phyloP scores from a whole-genome alignment of 78 protist genomes.

The Dictyostelium citrinum region DNA sequence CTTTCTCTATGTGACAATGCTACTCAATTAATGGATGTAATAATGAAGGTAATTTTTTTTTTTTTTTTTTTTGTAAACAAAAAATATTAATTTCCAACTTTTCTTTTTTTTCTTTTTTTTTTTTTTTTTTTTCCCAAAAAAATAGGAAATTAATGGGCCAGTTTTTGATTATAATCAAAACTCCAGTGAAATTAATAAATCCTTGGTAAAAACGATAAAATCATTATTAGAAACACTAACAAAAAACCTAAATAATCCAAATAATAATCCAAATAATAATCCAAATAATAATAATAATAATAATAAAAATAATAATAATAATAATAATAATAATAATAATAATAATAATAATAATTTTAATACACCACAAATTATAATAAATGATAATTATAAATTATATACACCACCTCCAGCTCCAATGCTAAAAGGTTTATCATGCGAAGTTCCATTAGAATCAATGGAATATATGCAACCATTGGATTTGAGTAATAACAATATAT shows the following conservation, averaged over 20 bases:
- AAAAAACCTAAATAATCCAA: neutral
- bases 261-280: neutral
- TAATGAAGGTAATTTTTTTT: neutral
- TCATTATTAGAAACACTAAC: neutral
- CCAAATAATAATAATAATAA: neutral
- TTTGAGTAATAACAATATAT: neutral
- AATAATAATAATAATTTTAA: neutral
- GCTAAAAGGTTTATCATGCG: neutral
- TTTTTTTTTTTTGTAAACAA: neutral
- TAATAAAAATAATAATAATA: neutral
- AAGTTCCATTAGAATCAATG: neutral
- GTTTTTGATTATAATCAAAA: neutral
- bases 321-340: neutral
- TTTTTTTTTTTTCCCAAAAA: neutral
- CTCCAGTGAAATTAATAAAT: neutral
- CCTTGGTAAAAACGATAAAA: neutral
- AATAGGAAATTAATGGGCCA: neutral
- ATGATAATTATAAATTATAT: neutral
- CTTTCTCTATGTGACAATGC: neutral
- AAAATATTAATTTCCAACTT: neutral
- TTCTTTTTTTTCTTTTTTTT: neutral
- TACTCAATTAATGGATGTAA: neutral
- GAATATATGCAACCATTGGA: neutral
- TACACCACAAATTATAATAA: neutral
- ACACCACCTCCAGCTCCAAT: neutral